Conservation (phyloP, 441 rosid species). For the Arabidopsis lyrata region DNA sequence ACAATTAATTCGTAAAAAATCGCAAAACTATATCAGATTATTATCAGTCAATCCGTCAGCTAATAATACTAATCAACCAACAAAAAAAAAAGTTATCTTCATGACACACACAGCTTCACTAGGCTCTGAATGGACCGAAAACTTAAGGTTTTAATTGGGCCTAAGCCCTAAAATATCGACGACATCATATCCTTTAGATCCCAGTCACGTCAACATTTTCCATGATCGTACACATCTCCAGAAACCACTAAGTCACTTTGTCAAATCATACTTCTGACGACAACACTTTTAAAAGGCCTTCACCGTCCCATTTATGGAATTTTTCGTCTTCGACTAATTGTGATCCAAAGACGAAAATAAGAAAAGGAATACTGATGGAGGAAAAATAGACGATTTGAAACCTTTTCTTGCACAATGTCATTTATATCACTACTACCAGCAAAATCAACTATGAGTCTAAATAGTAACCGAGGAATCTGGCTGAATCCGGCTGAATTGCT, state of each 20-base stretch:
- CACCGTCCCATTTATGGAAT: conserved; percentile 2
- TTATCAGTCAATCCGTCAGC: too few relatives aligned
- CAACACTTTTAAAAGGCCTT: background rate
- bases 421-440: background rate
- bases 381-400: background rate
- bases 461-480: too few relatives aligned
- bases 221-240: conserved; percentile 6
- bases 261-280: background rate
- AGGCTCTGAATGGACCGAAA: background rate
- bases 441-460: background rate
- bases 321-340: background rate
- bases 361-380: background rate
- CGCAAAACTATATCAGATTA: background rate
- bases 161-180: background rate
- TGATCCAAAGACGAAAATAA: background rate
- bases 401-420: background rate
- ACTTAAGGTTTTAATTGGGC: conserved; percentile 3
- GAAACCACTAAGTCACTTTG: background rate
- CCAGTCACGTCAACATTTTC: background rate
- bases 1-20: background rate
- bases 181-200: background rate
- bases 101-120: too few relatives aligned
- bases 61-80: too few relatives aligned
- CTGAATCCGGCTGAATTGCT: too few relatives aligned
- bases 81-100: too few relatives aligned